Evolutionary conservation across 306 rosid genomes (phyloP).

Genomic region (Argentina anserina): DNA sequence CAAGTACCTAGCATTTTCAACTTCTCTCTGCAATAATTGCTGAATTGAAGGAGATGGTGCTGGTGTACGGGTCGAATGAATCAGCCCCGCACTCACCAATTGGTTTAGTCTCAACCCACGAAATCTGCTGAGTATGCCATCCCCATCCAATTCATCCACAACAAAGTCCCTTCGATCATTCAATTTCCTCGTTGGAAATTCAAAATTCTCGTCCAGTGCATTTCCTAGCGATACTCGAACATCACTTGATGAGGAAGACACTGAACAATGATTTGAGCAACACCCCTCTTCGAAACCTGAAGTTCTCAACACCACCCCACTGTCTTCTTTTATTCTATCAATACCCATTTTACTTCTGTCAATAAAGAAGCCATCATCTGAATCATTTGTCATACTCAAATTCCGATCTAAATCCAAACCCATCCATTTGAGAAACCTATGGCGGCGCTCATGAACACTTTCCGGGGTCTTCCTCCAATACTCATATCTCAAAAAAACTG

Average conservation of each 20-base stretch:
- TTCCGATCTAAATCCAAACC: slow-evolving; percentile 36
- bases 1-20: slow-evolving; percentile 32
- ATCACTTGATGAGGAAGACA: slow-evolving; percentile 38
- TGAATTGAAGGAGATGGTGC: slow-evolving; percentile 45
- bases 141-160: slow-evolving; percentile 43
- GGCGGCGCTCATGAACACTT: slow-evolving; percentile 58
- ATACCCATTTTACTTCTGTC: slow-evolving; percentile 15
- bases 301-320: slow-evolving; percentile 48
- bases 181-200: slow-evolving; percentile 43
- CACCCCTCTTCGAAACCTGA: slow-evolving; percentile 32
- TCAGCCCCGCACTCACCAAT: slow-evolving; percentile 39
- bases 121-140: slow-evolving; percentile 38
- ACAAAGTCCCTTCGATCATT: slow-evolving; percentile 50
- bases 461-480: slow-evolving; percentile 43
- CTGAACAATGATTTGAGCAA: slow-evolving; percentile 32
- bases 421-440: slow-evolving; percentile 64
- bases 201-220: slow-evolving; percentile 30
- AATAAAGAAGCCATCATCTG: slow-evolving; percentile 18
- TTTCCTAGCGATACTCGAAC: slow-evolving; percentile 31
- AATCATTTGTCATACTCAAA: slow-evolving; percentile 22
- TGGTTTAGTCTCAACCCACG: slow-evolving; percentile 44
- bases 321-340: slow-evolving; percentile 42
- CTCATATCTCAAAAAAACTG: slow-evolving; percentile 25
- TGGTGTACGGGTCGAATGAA: slow-evolving; percentile 31
- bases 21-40: slow-evolving; percentile 42